Conservation (phyloP, 129 eudicot genomes). For the Sambucus nigra region DNA sequence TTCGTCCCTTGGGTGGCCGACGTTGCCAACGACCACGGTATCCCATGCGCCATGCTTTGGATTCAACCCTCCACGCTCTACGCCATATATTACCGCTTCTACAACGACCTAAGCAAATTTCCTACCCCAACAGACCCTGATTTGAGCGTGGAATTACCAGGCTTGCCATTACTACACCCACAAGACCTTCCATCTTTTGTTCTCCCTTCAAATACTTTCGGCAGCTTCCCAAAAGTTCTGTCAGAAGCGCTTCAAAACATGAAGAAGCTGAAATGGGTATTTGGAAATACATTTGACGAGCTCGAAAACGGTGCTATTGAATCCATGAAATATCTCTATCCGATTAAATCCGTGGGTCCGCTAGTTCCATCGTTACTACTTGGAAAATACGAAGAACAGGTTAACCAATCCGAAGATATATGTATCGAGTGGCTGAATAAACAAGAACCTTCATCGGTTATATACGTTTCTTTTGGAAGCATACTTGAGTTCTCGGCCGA, state of each 20-base stretch:
- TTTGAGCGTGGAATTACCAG: conserved; percentile 25
- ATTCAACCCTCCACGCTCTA: conserved; percentile 39
- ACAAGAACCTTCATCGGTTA: conserved; percentile 21
- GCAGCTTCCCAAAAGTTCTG: conserved; percentile 8
- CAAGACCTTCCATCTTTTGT: conserved; percentile 43
- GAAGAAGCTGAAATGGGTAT: conserved; percentile 27
- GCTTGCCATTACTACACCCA: conserved; percentile 18
- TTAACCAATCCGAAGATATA: conserved; percentile 6
- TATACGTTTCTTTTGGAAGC: conserved; percentile 47
- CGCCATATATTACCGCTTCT: conserved; percentile 31
- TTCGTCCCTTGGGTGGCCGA: conserved; percentile 47
- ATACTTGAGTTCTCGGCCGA: conserved; percentile 8
- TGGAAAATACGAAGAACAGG: conserved; percentile 11
- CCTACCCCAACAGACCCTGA: conserved; percentile 13
- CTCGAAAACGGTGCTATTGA: conserved; percentile 30
- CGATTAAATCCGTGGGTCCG: conserved; percentile 39
- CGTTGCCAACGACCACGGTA: conserved; percentile 22
- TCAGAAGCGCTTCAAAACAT: conserved; percentile 14
- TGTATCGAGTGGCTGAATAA: conserved; percentile 36
- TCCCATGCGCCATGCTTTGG: conserved; percentile 49
- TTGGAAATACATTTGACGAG: conserved; percentile 38
- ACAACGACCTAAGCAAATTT: conserved; percentile 16
- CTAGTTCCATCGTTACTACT: conserved; percentile 20
- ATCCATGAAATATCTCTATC: conserved; percentile 13
- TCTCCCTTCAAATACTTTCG: conserved; percentile 33